Conservation (phyloP, 2,329 filamentous ascomycete genomes). For the Trichoderma harzianum region DNA sequence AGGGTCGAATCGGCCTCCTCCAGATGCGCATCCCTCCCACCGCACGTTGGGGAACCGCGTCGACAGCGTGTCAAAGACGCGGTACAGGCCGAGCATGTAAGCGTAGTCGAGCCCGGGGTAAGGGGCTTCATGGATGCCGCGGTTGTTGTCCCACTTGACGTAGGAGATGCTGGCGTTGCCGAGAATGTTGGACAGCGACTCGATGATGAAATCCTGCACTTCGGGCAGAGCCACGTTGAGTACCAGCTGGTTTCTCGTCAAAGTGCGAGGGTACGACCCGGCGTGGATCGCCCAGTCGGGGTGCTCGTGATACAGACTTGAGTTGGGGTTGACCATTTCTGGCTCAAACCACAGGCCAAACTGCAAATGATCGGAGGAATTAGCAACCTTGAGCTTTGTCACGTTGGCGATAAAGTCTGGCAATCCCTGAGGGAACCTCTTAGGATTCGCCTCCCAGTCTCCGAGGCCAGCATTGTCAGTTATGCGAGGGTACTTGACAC, state of each 20-base stretch:
- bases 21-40: slow-evolving; percentile 65
- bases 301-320: slow-evolving; percentile 57
- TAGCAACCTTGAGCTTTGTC: slow-evolving; percentile 45
- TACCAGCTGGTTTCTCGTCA: slow-evolving; percentile 57
- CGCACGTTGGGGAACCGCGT: slow-evolving; percentile 58
- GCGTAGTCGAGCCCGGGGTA: slow-evolving; percentile 51
- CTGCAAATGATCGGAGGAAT: slow-evolving; percentile 46
- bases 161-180: slow-evolving; percentile 53
- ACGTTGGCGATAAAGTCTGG: slow-evolving; percentile 49
- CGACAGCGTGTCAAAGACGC: slow-evolving; percentile 58
- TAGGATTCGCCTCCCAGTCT: slow-evolving; percentile 59
- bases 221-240: slow-evolving; percentile 58
- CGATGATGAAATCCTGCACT: slow-evolving; percentile 61
- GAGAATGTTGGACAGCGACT: slow-evolving; percentile 51
- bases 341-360: slow-evolving; percentile 68
- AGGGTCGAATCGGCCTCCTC: slow-evolving; percentile 62
- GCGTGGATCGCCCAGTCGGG: slow-evolving; percentile 63
- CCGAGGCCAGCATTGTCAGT: slow-evolving; percentile 58
- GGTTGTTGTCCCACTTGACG: slow-evolving; percentile 68
- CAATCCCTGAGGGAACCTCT: slow-evolving; percentile 57
- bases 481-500: slow-evolving; percentile 53
- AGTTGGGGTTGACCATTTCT: slow-evolving; percentile 65
- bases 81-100: slow-evolving; percentile 63
- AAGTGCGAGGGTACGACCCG: slow-evolving; percentile 52
- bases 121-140: slow-evolving; percentile 59